phyloP scores from a whole-genome alignment of 2,329 filamentous ascomycete genomes.

The Aspergillus pseudoglaucus region DNA sequence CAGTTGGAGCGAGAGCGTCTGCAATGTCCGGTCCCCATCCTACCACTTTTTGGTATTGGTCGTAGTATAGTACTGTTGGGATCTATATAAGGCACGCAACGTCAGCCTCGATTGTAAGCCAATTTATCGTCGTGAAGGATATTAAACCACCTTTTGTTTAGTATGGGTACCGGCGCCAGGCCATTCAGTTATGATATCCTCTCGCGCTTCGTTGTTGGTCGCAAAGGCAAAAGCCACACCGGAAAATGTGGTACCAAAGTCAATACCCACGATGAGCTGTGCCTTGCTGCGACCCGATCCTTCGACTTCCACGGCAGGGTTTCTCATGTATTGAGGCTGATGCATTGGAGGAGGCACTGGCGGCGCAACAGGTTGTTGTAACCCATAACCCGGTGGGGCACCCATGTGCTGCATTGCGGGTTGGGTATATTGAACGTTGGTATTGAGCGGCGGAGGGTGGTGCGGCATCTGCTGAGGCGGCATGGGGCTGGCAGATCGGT shows the following conservation, averaged over 20 bases:
- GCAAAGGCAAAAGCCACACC: constrained; percentile 90
- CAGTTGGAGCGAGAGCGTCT: constrained; percentile 90
- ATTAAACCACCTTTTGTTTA: constrained; percentile 76
- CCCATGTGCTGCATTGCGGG: constrained; percentile 29
- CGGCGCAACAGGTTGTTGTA: constrained; percentile 29
- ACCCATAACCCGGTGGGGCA: constrained; percentile 41
- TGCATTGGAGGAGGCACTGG: constrained; percentile 21
- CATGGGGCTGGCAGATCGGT: constrained; percentile 49
- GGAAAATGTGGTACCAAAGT: constrained; percentile 98
- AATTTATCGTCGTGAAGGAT: neutral
- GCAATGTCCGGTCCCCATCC: constrained; percentile 98
- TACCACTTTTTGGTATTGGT: constrained; percentile 99
- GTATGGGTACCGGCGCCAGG: constrained; percentile 95
- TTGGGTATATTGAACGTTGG: constrained; percentile 46
- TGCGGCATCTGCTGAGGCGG: constrained; percentile 39
- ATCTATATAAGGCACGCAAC: constrained; percentile 51
- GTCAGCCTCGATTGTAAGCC: neutral
- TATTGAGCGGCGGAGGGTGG: constrained; percentile 50
- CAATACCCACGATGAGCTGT: constrained; percentile 96
- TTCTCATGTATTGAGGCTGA: constrained; percentile 25
- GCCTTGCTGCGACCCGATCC: constrained; percentile 86
- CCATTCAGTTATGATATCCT: constrained; percentile 99
- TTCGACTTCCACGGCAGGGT: constrained; percentile 62
- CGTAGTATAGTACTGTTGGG: constrained; percentile 98
- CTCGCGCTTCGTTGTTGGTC: constrained; percentile 94